Evolutionary conservation across 2,329 filamentous ascomycete species (phyloP).

Genomic region (Aureobasidium sp.): DNA sequence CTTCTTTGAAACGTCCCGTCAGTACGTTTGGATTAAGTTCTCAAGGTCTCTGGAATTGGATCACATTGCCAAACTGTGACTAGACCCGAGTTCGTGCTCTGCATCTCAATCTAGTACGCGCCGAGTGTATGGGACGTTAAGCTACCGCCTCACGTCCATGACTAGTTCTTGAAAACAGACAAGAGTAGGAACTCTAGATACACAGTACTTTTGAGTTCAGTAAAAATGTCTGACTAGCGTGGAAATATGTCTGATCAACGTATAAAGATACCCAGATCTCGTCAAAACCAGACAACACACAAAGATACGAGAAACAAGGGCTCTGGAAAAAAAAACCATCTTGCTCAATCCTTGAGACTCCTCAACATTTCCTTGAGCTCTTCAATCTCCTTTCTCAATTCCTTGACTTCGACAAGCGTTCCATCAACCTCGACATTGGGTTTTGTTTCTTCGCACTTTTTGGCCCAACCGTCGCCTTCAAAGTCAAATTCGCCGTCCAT

Average conservation of each 20-base stretch:
- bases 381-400: slow-evolving; percentile 36
- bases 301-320: no score
- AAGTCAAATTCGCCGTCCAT: slow-evolving; percentile 64
- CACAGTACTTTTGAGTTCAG: no score
- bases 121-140: not conserved
- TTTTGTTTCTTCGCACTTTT: slow-evolving; percentile 65
- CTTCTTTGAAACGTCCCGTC: not conserved
- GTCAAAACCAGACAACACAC: no score
- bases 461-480: slow-evolving; percentile 75
- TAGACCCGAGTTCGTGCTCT: not conserved
- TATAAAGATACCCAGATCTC: no score
- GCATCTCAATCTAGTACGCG: not conserved
- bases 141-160: not conserved
- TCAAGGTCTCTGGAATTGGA: not conserved
- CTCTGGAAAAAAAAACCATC: no score
- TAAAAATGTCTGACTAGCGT: no score
- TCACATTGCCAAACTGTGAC: not conserved
- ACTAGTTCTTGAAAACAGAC: no score
- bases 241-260: no score
- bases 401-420: slow-evolving; percentile 56
- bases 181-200: no score
- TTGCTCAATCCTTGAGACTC: slow-evolving; percentile 20
- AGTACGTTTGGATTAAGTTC: not conserved
- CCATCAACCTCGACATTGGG: slow-evolving; percentile 76
- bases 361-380: slow-evolving; percentile 36